These are phyloP conservation scores for Ordospora colligata DNA, from an alignment of 371 early-diverging fungal genomes.

Conservation along the genomic window DNA sequence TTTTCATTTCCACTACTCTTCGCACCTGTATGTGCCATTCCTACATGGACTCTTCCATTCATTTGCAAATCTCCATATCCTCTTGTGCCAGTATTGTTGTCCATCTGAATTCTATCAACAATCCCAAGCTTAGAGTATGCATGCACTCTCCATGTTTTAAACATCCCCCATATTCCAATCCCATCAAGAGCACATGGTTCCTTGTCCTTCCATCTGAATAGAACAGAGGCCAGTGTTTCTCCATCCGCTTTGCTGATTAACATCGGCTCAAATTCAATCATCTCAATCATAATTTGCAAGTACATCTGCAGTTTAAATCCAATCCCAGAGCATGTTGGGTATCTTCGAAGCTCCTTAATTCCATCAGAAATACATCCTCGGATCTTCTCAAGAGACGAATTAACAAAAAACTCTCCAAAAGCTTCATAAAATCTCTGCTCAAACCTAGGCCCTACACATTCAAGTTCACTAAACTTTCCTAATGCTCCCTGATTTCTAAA, in stretches of 20 bases:
- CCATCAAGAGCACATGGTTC: slow-evolving; percentile 13
- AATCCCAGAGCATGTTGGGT: slow-evolving; percentile 16
- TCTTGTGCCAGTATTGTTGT: background rate
- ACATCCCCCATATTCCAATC: background rate
- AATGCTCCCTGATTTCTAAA: slow-evolving; percentile 19
- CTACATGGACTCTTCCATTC: too few species aligned
- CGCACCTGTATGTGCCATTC: slow-evolving; percentile 14
- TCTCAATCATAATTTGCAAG: slow-evolving; percentile 54
- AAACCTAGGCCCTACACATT: background rate
- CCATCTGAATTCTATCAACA: background rate
- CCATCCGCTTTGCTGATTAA: slow-evolving; percentile 24
- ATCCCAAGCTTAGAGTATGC: background rate
- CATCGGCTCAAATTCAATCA: slow-evolving; percentile 50
- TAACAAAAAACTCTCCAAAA: background rate
- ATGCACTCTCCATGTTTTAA: slow-evolving; percentile 33
- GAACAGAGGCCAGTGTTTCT: slow-evolving; percentile 32
- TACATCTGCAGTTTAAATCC: slow-evolving; percentile 14
- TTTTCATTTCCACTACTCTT: slow-evolving; percentile 30
- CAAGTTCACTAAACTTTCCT: slow-evolving; percentile 25
- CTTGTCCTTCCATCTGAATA: slow-evolving; percentile 47
- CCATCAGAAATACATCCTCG: slow-evolving; percentile 20
- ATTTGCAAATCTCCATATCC: background rate
- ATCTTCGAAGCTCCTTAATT: slow-evolving; percentile 29
- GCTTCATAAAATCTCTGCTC: slow-evolving; percentile 44
- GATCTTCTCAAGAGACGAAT: slow-evolving; percentile 22